A percentile compares a stretch with the other conserved stretches of the same genome.
Evolutionary conservation across 2,329 filamentous ascomycete genomes (phyloP).

Genomic region (Fusarium camptoceras): DNA sequence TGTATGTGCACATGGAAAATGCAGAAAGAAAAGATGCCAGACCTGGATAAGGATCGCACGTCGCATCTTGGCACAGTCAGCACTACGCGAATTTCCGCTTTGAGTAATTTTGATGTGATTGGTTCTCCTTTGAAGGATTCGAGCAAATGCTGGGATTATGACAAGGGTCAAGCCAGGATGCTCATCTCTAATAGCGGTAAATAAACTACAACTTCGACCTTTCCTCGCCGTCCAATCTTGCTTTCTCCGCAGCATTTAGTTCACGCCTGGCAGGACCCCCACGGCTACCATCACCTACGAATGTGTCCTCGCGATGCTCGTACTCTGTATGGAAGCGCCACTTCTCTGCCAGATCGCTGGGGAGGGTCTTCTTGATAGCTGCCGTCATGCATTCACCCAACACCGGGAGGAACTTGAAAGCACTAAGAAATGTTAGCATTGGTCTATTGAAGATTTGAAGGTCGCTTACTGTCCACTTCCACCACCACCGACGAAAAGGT

Average conservation of each 20-base stretch:
- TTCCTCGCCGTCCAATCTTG: constrained; percentile 1
- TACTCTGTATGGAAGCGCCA: constrained; percentile 35
- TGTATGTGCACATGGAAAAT: neutral
- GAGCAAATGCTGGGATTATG: neutral
- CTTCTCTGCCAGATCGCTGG: constrained; percentile 20
- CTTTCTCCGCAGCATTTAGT: constrained; percentile 7
- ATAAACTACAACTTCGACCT: constrained; percentile 1
- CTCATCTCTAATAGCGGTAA: rapidly evolving
- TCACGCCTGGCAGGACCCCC: constrained; percentile 31
- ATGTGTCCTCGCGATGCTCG: constrained; percentile 18
- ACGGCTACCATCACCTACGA: constrained; percentile 36
- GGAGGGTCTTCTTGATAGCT: constrained; percentile 15
- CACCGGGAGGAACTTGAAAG: constrained; percentile 38
- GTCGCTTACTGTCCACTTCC: constrained; percentile 39
- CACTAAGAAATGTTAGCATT: constrained; percentile 7
- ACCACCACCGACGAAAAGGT: constrained; percentile 31
- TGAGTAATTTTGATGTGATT: neutral
- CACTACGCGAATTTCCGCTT: neutral
- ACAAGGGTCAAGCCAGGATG: neutral
- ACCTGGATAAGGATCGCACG: neutral
- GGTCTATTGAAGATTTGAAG: rapidly evolving
- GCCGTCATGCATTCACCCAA: constrained; percentile 24
- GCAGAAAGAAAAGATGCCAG: neutral
- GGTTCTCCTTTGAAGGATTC: neutral
- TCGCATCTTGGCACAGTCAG: neutral